phyloP scores from a whole-genome alignment of 78 protist genomes.

The Guillardia theta region DNA sequence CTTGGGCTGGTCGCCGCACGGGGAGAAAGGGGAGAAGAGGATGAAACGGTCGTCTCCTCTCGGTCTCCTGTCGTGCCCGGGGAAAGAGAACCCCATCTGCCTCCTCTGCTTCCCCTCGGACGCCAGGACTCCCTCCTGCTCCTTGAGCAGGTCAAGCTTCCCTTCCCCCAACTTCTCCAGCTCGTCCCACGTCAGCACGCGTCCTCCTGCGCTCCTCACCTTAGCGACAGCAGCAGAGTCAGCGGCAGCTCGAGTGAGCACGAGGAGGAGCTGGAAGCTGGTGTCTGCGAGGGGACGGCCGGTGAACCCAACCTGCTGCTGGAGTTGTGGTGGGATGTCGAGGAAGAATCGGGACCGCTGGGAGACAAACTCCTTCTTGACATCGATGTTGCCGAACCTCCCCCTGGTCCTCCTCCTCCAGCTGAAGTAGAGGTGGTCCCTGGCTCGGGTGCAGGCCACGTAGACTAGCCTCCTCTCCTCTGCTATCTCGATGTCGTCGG shows the following conservation, averaged over 20 bases:
- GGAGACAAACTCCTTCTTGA: not conserved
- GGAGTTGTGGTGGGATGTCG: not conserved
- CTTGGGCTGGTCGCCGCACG: slow-evolving; percentile 36
- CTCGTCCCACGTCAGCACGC: not conserved
- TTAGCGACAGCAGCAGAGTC: not conserved
- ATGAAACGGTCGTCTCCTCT: not conserved
- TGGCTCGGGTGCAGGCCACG: slow-evolving; percentile 50
- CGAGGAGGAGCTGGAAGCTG: not conserved
- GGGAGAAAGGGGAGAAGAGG: not conserved
- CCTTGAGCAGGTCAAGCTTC: too few relatives aligned
- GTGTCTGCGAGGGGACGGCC: not conserved
- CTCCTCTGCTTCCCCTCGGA: too few relatives aligned
- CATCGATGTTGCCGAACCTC: not conserved
- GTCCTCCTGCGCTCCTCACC: not conserved
- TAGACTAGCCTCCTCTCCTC: slow-evolving; percentile 49
- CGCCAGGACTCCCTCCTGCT: not conserved
- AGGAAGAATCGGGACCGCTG: not conserved
- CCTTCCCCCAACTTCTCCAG: not conserved
- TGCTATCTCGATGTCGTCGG: not conserved
- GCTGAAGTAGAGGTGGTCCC: not conserved
- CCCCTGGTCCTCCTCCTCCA: too few relatives aligned
- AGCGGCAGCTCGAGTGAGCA: not conserved
- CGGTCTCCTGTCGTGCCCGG: not conserved
- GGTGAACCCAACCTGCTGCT: not conserved
- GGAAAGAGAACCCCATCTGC: too few relatives aligned